Evolutionary conservation across 148 eudicot genomes (phyloP), one percentile per base, ranked within the genome.

Genomic region (Rhododendron griersonianum): DNA sequence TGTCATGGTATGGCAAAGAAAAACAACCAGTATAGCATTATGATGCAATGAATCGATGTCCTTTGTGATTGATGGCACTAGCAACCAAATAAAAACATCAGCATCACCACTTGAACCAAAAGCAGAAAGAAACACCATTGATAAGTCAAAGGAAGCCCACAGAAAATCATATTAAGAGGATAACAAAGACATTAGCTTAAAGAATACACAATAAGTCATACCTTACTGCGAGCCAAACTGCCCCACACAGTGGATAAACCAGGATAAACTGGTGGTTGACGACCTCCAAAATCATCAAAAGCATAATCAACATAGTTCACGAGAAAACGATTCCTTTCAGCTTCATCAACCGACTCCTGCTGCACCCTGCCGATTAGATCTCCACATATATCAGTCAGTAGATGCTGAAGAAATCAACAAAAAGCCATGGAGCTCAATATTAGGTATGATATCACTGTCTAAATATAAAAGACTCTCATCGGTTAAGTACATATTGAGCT

Each of bases 201-300:
- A 5, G 28, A 61, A 78, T 33, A 23, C 48, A 15, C 11, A 21
- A 35, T 30, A 48, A 5, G 51, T 33, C 78, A 80, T 90, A 95
- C 99, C 99, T 98, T 98, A 89, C 99, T 98, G 80, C 99, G 99
- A 78, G 99, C 99, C 92, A 98, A 93, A 89, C 99, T 98, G 88
- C 99, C 99, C 99, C 99, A 98, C 23, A 98, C 99, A 73, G 99
- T 98, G 81, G 98, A 93, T 82, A 98, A 92, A 83, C 99, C 99
- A 84, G 98, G 95, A 91, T 98, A 98, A 28, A 98, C 98, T 80
- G 99, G 99, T 75, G 96, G 90, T 81, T 94, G 99, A 83, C 96
- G 98, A 47, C 99, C 99, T 76, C 98, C 98, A 91, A 98, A 98
- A 90, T 98, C 98, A 90, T 98, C 98, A 85, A 98, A 98, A 86